Percentiles rank a stretch among this genome's conserved stretches.
These are phyloP conservation scores for Penicillium daleae DNA, from an alignment of 495 filamentous ascomycete species.

Conservation along the genomic window DNA sequence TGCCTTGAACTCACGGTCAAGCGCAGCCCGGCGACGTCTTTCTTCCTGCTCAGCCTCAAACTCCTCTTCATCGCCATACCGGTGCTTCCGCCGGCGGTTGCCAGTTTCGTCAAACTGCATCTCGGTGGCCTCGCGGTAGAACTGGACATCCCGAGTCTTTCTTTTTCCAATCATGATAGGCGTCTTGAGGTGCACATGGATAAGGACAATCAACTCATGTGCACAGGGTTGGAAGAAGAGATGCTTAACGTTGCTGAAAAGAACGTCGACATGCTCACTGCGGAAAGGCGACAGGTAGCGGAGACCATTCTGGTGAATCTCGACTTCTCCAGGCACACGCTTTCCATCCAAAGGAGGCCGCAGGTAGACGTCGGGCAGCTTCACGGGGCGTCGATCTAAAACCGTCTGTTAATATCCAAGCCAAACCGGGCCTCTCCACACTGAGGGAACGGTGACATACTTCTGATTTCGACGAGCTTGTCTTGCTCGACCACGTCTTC, in stretches of 20 bases:
- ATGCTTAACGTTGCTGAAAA: constrained; percentile 98
- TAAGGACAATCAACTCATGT: constrained; percentile 95
- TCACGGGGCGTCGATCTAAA: constrained; percentile 80
- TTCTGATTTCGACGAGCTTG: constrained; percentile 89
- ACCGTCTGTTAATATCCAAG: constrained; percentile 4
- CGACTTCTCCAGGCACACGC: constrained; percentile 89
- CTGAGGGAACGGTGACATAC: constrained; percentile 48
- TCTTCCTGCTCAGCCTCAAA: constrained; percentile 99
- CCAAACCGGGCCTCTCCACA: background rate
- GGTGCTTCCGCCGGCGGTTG: constrained; percentile 94
- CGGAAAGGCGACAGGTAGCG: constrained; percentile 89
- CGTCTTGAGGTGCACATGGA: constrained; percentile 96
- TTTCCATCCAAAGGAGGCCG: constrained; percentile 95
- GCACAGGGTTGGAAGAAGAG: constrained; percentile 98
- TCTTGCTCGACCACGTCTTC: constrained; percentile 99
- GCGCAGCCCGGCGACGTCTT: constrained; percentile 80
- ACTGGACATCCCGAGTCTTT: constrained; percentile 98
- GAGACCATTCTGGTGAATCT: constrained; percentile 98
- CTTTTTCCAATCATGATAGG: constrained; percentile 98
- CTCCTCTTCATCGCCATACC: constrained; percentile 99
- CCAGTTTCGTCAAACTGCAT: constrained; percentile 99
- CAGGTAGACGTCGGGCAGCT: constrained; percentile 89
- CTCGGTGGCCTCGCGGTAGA: constrained; percentile 96
- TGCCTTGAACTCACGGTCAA: constrained; percentile 93
- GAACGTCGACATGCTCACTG: constrained; percentile 83